Evolutionary conservation across 164 flowering plant species (phyloP).

Genomic region (Magnolia kwangsiensis): DNA sequence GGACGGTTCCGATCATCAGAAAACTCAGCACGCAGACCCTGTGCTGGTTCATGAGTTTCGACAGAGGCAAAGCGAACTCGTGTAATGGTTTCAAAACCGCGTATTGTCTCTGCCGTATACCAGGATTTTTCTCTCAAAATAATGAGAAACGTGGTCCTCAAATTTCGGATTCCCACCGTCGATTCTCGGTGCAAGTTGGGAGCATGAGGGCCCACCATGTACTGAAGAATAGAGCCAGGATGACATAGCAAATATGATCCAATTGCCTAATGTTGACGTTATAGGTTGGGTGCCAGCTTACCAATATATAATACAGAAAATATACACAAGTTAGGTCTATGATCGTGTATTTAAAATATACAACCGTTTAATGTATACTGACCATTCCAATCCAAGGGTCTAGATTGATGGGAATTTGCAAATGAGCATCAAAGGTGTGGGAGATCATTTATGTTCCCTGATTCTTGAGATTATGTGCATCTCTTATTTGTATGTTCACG

Average conservation of each 20-base stretch:
- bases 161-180: slow-evolving; percentile 1
- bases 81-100: too few species aligned
- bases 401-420: background rate
- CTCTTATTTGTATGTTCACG: too few species aligned
- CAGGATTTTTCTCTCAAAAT: background rate
- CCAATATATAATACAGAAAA: background rate
- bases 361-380: too few species aligned
- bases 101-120: too few species aligned
- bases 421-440: background rate
- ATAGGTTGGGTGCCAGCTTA: background rate
- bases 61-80: too few species aligned
- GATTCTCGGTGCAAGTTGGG: background rate
- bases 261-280: background rate
- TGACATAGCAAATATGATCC: background rate
- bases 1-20: too few species aligned
- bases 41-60: too few species aligned
- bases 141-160: slow-evolving; percentile 6
- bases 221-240: background rate
- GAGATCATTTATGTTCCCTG: too few species aligned
- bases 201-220: background rate
- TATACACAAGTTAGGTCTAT: background rate
- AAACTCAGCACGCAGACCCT: too few species aligned
- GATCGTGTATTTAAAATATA: background rate
- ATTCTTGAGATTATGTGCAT: too few species aligned
- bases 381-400: background rate